Evolutionary conservation across 805 yeast species (phyloP), one percentile per base, ranked within the genome.

Genomic region (Pichia phayaonensis): DNA sequence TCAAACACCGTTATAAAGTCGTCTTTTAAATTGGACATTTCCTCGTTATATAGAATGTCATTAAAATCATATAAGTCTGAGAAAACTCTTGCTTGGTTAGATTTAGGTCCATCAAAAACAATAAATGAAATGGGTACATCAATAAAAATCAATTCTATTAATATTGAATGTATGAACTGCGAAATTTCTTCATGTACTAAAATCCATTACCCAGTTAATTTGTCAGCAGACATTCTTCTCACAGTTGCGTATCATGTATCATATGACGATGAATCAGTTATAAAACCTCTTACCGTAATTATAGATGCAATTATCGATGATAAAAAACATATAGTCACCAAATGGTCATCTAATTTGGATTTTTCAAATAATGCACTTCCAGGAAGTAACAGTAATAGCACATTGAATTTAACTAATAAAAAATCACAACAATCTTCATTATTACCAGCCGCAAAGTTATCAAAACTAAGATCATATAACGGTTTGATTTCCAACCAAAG

Each of bases 321-420:
- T 6, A 48, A 56, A 5, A 52, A 56, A 21, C 41, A 56, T 8
- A 56, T 68, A 15, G 52, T 52, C 6, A 70, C 74, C 1, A 61
- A 59, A 36, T 72, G 75, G 75, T 60, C 62, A 7, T 70, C 75
- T 3, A 63, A 63, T 29, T 63, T 72, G 11, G 73, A 65, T 50
- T 60, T 65, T 15, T 38, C 53, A 13, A 42, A n/a, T 27, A 23
- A 45, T 47, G 34, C 56, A 36, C 13, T 50, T 20, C 18, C 40
- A 29, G 34, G 34, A 26, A 31, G 13, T 48, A 48, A 34, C 43
- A 24, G 45, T 47, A 36, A 44, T 49, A 13, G 40, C 45, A 29
- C 39, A 34, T 16, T 34, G 24, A 54, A 38, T 39, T 23, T 26
- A n/a, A 1, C 45, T 42, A 16, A 10, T 16, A 12, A 21, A 7